Conservation (phyloP, 2,329 filamentous ascomycete species). For the Cladorrhinum sp. region DNA sequence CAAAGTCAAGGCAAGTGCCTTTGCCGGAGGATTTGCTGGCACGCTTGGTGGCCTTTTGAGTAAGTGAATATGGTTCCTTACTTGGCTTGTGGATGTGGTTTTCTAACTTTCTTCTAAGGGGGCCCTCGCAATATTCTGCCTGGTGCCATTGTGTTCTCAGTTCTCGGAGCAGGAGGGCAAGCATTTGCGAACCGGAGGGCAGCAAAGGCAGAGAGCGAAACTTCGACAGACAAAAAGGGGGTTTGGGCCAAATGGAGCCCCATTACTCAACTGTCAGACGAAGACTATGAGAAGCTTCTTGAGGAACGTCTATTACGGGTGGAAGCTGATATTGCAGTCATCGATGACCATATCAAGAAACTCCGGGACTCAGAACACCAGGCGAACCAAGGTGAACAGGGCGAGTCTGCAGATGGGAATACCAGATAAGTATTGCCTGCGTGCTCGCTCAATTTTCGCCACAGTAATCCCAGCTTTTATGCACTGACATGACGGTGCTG, state of each 20-base stretch:
- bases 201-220: constrained; percentile 9
- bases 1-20: constrained; percentile 62
- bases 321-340: constrained; percentile 71
- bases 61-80: constrained; percentile 35
- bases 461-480: no score
- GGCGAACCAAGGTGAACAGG: background rate
- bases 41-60: constrained; percentile 56
- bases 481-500: background rate
- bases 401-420: background rate
- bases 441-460: background rate
- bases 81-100: background rate
- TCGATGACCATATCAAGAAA: constrained; percentile 70
- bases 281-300: constrained; percentile 68
- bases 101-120: constrained; percentile 36
- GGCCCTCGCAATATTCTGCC: constrained; percentile 53
- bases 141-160: constrained; percentile 47
- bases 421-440: background rate
- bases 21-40: constrained; percentile 69
- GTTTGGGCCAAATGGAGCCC: constrained; percentile 69
- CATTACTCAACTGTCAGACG: constrained; percentile 64
- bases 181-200: constrained; percentile 20
- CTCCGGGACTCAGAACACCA: constrained; percentile 29
- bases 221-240: constrained; percentile 3
- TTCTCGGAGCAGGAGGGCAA: constrained; percentile 35
- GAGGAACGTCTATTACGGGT: constrained; percentile 68